Evolutionary conservation across 2,329 filamentous ascomycete genomes (phyloP).

Genomic region (Stemphylium beticola): DNA sequence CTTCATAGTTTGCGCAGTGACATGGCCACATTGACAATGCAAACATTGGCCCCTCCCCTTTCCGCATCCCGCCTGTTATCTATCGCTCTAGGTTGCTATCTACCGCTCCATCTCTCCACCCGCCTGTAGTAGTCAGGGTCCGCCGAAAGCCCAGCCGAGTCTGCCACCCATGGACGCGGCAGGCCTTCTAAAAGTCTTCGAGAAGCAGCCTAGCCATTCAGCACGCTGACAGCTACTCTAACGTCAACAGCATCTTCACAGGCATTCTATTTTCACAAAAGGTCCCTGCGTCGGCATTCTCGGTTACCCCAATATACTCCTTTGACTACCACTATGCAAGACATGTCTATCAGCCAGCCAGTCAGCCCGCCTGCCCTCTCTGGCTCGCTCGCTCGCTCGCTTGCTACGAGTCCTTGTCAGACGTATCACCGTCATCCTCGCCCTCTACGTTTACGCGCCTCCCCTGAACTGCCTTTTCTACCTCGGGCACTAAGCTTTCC

Average conservation of each 20-base stretch:
- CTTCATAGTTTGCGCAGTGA: no score
- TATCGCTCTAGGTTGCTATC: not conserved
- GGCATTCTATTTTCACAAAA: conserved; percentile 28
- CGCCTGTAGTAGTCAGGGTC: conserved; percentile 1
- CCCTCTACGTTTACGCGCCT: conserved; percentile 73
- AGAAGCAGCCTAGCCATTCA: conserved; percentile 31
- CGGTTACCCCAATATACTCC: conserved; percentile 2
- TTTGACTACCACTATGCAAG: conserved; percentile 2
- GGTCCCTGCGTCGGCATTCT: conserved; percentile 9
- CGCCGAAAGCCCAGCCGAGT: not conserved
- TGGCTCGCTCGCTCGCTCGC: no score
- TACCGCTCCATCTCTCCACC: not conserved
- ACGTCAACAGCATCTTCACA: conserved; percentile 9
- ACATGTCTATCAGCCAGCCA: conserved; percentile 17
- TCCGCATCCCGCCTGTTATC: not conserved
- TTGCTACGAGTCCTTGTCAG: conserved; percentile 47
- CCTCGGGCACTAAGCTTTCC: conserved; percentile 78
- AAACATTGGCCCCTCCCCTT: no score
- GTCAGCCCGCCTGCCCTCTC: no score
- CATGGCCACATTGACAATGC: no score
- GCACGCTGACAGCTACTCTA: conserved; percentile 11
- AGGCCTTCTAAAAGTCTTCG: conserved; percentile 35
- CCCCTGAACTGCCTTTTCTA: conserved; percentile 77
- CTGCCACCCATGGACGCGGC: conserved; percentile 8
- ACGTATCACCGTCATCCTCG: conserved; percentile 53